Base-by-base conservation (phyloP, 768 basidiomycete species). In the Pilatotrama ljubarskyi region DNA sequence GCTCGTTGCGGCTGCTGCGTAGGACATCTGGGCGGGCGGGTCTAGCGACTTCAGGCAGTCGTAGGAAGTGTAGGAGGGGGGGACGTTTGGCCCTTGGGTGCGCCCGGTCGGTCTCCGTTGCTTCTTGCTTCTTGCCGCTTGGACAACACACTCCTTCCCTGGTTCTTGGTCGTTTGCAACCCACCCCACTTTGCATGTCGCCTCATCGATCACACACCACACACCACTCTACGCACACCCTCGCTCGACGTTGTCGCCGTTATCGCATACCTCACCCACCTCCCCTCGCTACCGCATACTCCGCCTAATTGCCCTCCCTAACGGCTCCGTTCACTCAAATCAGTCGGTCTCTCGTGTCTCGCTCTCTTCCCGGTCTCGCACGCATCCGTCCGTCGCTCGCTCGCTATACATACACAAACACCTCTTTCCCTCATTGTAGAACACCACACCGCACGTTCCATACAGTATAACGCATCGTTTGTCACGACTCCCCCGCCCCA, bases 1-100 rank as follows among this genome's bases (percentile, higher is more conserved):
- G 62, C 78, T 78, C 65, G 74, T 83, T n/a, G 79, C 73, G 36
- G 74, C 80, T 40, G 83, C 83, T 20, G 73, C 73, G 35, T 67
- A n/a, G n/a, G n/a, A n/a, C n/a, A n/a, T n/a, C n/a, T n/a, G 63
- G 65, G 43, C 24, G 25, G 14, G 11, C 5, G 9, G 22, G 20
- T 17, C 26, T 32, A 32, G n/a, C n/a, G n/a, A n/a, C n/a, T n/a
- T n/a, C n/a, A n/a, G n/a, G n/a, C n/a, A n/a, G n/a, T n/a, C n/a
- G n/a, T n/a, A 32, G 29, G 29, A 32, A 10, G 29, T 5, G 29
- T 4, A 32, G 29, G 29, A 32, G 10, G 29, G 29, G n/a, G n/a
- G n/a, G n/a, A n/a, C n/a, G n/a, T n/a, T n/a, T n/a, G n/a, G n/a
- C n/a, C n/a, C n/a, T n/a, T n/a, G n/a, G n/a, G n/a, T n/a, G n/a